Evolutionary conservation across 202 grass and related monocot species (phyloP).

Genomic region (Setaria viridis): DNA sequence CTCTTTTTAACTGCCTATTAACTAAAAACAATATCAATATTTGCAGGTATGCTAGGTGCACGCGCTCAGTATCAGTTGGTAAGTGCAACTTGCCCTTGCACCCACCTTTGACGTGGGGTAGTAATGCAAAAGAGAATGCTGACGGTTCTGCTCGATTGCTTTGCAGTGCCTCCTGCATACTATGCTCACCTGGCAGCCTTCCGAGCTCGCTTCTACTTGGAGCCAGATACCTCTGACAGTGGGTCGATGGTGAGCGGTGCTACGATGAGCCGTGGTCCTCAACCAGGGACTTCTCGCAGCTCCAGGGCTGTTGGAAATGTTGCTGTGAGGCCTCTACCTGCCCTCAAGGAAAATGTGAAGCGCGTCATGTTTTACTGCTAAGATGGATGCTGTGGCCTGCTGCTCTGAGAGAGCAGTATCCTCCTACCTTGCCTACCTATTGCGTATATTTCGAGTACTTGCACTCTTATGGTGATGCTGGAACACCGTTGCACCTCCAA

Average conservation of each 20-base stretch:
- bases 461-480: slow-evolving; percentile 16
- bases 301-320: slow-evolving; percentile 63
- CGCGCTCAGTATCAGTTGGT: slow-evolving; percentile 95
- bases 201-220: slow-evolving; percentile 94
- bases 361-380: slow-evolving; percentile 98
- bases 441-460: not conserved
- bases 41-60: slow-evolving; percentile 96
- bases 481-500: not conserved
- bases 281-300: slow-evolving; percentile 44
- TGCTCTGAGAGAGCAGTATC: not conserved
- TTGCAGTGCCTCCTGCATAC: slow-evolving; percentile 91
- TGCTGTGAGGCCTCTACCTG: slow-evolving; percentile 83
- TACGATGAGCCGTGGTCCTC: slow-evolving; percentile 50
- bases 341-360: slow-evolving; percentile 95
- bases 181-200: slow-evolving; percentile 98
- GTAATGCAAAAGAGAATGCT: not conserved
- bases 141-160: slow-evolving; percentile 8
- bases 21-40: slow-evolving; percentile 8
- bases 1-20: not conserved
- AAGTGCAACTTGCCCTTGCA: slow-evolving; percentile 9
- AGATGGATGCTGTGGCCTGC: slow-evolving; percentile 16
- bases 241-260: slow-evolving; percentile 77
- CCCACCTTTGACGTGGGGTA: not conserved
- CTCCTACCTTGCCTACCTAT: not conserved
- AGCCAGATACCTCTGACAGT: slow-evolving; percentile 87